Base-by-base conservation (phyloP, 495 filamentous ascomycete genomes). In the Penicillium paxilli region DNA sequence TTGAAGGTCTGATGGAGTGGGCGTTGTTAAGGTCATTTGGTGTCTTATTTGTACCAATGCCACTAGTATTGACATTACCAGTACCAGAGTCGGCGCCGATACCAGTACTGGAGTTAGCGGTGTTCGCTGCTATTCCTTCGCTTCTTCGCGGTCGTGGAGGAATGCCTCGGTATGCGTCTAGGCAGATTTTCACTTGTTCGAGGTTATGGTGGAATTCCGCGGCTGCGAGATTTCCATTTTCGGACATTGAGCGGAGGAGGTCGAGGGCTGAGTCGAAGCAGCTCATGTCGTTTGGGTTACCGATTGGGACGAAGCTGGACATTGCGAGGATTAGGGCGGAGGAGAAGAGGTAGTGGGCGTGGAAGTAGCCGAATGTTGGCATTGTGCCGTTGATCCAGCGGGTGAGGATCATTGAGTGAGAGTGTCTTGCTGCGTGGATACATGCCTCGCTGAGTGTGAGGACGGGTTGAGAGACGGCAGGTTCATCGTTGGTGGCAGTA, bases 291-390 rank as follows among this genome's bases (percentile, higher is more conserved):
- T 58, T 58, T 0, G 71, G 60, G 35, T 58, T 73, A 17, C 70
- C 72, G 45, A 73, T 69, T 1, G 72, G 68, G 2, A 74, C 65
- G 48, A 76, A 72, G 46, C 64, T 70, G 26, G 74, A 76, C 67
- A 77, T 76, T 28, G 74, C 70, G 5, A 78, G 57, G 14, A 75
- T 68, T 1, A 75, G 56, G 1, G 68, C 67, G 0, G 70, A 68
- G 21, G 75, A 77, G 51, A 78, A 78, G 14, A 78, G 71, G 49
- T 77, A 78, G 49, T 76, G 72, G 1, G 74, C 68, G 55, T 75
- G 70, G 57, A 77, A 77, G 59, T 74, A 78, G 17, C 73, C 75
- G 51, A 76, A 78, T 6, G 68, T 69, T 0, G 73, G 68, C 44
- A 77, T 69, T 8, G 75, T 68, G 22, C 72, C 75, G 52, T 72